Evolutionary conservation across 1,139 yeast species (phyloP).

Genomic region (Pneumocystis oryctolagi): DNA sequence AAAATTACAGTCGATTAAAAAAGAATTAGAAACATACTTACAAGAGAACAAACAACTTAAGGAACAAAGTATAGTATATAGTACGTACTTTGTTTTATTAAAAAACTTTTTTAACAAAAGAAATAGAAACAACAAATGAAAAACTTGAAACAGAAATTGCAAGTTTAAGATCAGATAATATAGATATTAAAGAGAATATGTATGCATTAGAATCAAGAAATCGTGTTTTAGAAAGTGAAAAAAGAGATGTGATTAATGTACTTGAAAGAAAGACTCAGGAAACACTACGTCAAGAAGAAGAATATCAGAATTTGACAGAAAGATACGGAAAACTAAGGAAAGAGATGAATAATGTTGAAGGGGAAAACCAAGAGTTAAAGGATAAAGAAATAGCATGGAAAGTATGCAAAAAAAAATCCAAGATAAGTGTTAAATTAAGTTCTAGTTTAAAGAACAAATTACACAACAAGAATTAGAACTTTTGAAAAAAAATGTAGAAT

Average conservation of each 20-base stretch:
- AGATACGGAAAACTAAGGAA: constrained; percentile 35
- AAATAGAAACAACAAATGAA: constrained; percentile 1
- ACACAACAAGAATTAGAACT: constrained; percentile 28
- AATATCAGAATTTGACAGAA: constrained; percentile 36
- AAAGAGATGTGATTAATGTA: constrained; percentile 28
- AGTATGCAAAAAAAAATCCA: constrained; percentile 19
- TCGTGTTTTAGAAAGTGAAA: constrained; percentile 22
- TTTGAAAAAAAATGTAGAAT: constrained; percentile 25
- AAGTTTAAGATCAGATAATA: not conserved
- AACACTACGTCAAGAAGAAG: constrained; percentile 35
- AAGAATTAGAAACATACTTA: constrained; percentile 2
- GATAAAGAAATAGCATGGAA: constrained; percentile 26
- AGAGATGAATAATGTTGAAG: constrained; percentile 28
- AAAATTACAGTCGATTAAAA: constrained; percentile 1
- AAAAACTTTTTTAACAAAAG: not conserved
- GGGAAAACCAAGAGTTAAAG: constrained; percentile 24
- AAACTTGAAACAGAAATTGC: not conserved
- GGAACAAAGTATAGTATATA: not conserved
- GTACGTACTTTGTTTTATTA: not conserved
- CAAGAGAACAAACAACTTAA: not conserved
- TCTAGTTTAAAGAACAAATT: constrained; percentile 23
- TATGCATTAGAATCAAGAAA: not conserved
- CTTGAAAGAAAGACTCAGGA: constrained; percentile 36
- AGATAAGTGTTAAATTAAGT: not conserved
- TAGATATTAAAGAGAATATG: not conserved